Evolutionary conservation across 768 basidiomycete species (phyloP), one percentile per base, ranked within the genome.

Genomic region (Naematelia aurantialba): DNA sequence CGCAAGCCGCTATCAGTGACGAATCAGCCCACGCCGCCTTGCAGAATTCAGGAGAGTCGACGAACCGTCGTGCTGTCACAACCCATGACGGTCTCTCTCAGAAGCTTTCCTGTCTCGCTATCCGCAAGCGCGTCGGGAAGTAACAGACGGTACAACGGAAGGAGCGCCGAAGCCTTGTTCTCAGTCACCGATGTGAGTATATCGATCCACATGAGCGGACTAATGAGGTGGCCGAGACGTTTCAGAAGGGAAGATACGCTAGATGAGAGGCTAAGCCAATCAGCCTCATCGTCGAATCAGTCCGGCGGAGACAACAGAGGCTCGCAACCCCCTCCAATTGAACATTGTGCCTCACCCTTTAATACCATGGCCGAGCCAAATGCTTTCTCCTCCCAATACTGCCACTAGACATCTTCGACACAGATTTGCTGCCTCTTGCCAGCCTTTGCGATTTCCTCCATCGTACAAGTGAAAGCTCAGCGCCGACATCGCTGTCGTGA

Each of bases 31-130:
- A n/a, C n/a, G n/a, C n/a, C n/a, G n/a, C n/a, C n/a, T n/a, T n/a
- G n/a, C n/a, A n/a, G n/a, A n/a, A n/a, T n/a, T n/a, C n/a, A n/a
- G n/a, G n/a, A n/a, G n/a, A n/a, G n/a, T n/a, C n/a, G n/a, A 61
- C 65, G 22, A 34, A 66, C 65, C 12, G 65, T 66, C 1, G 65
- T 66, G 45, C 52, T 60, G 52, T 66, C 65, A 48, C 61, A 62
- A 3, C 65, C 65, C 65, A n/a, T n/a, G n/a, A n/a, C n/a, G n/a
- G n/a, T n/a, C n/a, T n/a, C n/a, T n/a, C n/a, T 58, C 58, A 14
- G 55, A 48, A 31, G 45, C 52, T 22, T 66, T 61, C 52, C 58
- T 58, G 34, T 47, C 39, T 26, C 59, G 12, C 29, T 22, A 17
- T 53, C 21, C 14, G 3, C 30, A 17, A 26, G 17, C 12, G 17